Conservation (phyloP, 768 basidiomycete genomes). For the Serendipita sp. region DNA sequence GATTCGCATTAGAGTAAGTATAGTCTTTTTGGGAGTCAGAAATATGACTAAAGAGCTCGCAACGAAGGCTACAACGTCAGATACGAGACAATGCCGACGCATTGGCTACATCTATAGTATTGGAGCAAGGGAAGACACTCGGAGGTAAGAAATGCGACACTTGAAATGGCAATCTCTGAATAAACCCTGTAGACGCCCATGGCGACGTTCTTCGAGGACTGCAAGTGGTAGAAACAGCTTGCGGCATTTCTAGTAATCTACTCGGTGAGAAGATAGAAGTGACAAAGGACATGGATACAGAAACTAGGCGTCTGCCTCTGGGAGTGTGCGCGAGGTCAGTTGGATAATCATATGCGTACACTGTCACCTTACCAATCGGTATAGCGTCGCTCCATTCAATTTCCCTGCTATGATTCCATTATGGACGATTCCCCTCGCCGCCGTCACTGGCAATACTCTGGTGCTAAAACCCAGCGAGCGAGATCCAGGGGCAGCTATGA, state of each 20-base stretch:
- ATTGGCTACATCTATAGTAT: constrained; percentile 74
- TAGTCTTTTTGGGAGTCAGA: not conserved
- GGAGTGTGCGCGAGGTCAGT: constrained; percentile 24
- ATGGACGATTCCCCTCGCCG: constrained; percentile 79
- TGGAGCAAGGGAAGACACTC: constrained; percentile 93
- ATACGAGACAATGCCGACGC: constrained; percentile 76
- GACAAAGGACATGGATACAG: constrained; percentile 35
- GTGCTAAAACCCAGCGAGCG: constrained; percentile 93
- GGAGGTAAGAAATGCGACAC: constrained; percentile 33
- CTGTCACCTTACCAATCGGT: constrained; percentile 15
- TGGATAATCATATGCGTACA: not conserved
- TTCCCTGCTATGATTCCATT: constrained; percentile 96
- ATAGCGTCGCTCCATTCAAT: constrained; percentile 56
- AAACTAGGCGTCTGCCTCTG: constrained; percentile 22
- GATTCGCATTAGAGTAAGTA: constrained; percentile 73
- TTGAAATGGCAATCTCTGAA: not conserved
- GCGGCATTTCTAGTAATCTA: constrained; percentile 68
- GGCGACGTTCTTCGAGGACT: constrained; percentile 88
- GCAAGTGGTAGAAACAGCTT: constrained; percentile 66
- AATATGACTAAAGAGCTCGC: constrained; percentile 1
- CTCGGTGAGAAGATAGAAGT: constrained; percentile 85
- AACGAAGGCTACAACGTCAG: constrained; percentile 60
- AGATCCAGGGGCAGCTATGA: constrained; percentile 94
- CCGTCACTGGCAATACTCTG: constrained; percentile 83
- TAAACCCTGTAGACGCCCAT: constrained; percentile 52